Evolutionary conservation across 331 rosid species (phyloP), one percentile per base, ranked within the genome.

Genomic region (Stylosanthes scabra): DNA sequence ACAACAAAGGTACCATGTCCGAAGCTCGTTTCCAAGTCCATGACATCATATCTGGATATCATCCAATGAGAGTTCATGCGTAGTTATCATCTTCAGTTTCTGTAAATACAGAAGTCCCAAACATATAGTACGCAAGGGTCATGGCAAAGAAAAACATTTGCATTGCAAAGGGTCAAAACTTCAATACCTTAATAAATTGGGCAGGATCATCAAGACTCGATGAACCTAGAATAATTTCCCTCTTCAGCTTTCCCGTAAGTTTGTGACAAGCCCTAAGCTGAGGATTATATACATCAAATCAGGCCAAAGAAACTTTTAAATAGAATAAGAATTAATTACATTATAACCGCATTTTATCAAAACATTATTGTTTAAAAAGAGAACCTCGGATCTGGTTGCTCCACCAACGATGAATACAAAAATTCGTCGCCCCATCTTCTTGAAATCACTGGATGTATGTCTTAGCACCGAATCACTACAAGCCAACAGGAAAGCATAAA

Each of bases 231-330:
- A 94, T 80, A 74, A 91, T 83, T 86, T 95, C 97, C 81, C 99
- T 89, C 83, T 78, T 86, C 80, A 95, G 83, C 82, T 84, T 92
- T 39, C 84, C 66, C n/a, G 97, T 81, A 57, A 95, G 99, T 87
- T 95, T 95, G 81, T 95, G 92, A 82, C 99, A 95, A 84, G 83
- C 93, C 88, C 97, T 84, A 34, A 91, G 97, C 99, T 95, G 97
- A 68, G 71, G 81, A 81, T 55, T 47, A 59, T 73, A 34, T 66
- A 68, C 65, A 69, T 12, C 5, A 28, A 27, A 61, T 69, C 31
- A 60, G 81, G 67, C 44, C 52, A 58, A 52, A 52, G 20, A 65
- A 58, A 9, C 11, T 6, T 61, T 3, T 0, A 6, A 1, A 62
- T 25, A 12, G 20, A 42, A 39, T 7, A 2, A 65, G 25, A 20